These are phyloP conservation scores for Penicillium samsonianum DNA, from an alignment of 495 filamentous ascomycete genomes.

Conservation along the genomic window DNA sequence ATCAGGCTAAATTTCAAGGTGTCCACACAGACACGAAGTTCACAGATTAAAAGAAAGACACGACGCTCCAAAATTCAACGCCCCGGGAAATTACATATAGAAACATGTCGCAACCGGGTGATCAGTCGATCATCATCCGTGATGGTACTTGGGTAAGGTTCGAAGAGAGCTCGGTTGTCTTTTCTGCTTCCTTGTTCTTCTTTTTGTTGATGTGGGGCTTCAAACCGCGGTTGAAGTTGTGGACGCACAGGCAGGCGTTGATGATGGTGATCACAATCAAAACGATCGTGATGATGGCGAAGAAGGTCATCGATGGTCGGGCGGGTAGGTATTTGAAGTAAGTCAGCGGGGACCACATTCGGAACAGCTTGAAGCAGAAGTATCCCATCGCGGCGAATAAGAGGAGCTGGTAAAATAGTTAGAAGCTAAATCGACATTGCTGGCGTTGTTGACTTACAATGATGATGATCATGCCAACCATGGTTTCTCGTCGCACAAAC, in stretches of 20 bases:
- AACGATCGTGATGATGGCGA: constrained; percentile 88
- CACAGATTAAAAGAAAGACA: constrained; percentile 13
- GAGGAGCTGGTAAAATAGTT: constrained; percentile 52
- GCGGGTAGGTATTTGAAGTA: constrained; percentile 66
- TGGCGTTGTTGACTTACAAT: constrained; percentile 56
- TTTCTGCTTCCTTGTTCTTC: constrained; percentile 63
- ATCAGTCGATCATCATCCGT: constrained; percentile 89
- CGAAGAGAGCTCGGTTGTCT: constrained; percentile 69
- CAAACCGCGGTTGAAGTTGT: constrained; percentile 88
- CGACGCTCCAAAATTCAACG: constrained; percentile 20
- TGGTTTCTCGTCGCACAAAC: constrained; percentile 80
- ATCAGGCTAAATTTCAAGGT: constrained; percentile 30
- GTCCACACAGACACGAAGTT: constrained; percentile 19
- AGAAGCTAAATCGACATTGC: constrained; percentile 13
- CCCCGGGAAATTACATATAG: constrained; percentile 18
- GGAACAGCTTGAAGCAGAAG: constrained; percentile 96
- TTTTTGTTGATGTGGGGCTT: constrained; percentile 79
- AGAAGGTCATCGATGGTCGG: constrained; percentile 79
- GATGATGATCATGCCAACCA: constrained; percentile 70
- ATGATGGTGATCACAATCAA: constrained; percentile 86
- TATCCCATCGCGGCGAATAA: constrained; percentile 91
- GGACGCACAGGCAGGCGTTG: constrained; percentile 82
- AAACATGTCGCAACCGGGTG: constrained; percentile 13
- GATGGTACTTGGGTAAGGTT: constrained; percentile 53
- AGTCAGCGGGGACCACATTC: constrained; percentile 76